Base-by-base conservation (phyloP, 2,329 filamentous ascomycete species). In the Rhynchosporium graminicola region DNA sequence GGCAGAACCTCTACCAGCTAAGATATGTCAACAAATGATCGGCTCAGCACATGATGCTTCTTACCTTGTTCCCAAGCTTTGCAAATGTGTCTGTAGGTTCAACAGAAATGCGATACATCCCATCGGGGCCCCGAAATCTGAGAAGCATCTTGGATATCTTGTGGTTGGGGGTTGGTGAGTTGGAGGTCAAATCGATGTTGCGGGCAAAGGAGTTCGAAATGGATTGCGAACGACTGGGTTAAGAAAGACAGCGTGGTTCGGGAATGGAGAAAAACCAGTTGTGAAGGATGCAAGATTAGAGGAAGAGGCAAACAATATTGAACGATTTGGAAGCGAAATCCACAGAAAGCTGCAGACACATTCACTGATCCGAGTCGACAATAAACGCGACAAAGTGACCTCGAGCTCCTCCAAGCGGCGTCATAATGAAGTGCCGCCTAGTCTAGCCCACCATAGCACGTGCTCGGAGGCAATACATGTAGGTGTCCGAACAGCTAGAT, bases 31-130 rank as follows among this genome's bases (percentile, higher is more conserved):
- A 61, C 45, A 65, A 9, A 15, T 26, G 26, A 31, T 9, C 26
- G 60, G 9, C 20, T 1, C 20, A 51, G 36, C 50, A 15, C 20
- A 57, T 15, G 26, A 47, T 9, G 15, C 20, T 45, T 26, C 55
- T 48, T 74, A 86, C 84, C 77, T 82, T 77, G 31, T 78, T 74
- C 38, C 81, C 83, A 47, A 88, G 77, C n/a, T 84, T 78, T 47
- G 78, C 80, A 75, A 98, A 97, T 0, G 87, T 87, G 66, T 90
- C 87, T 47, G 83, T 82, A 57, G 88, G 84, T 70, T 93, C 87
- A 69, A 96, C 85, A 57, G 83, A 90, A 72, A 98, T 81, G 70
- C 95, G 89, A 77, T 93, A 88, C 82, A 95, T 95, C 79, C 95
- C 95, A 79, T 97, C 92, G 67, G 91, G 92, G 75, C 92, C 92